These are phyloP conservation scores for Cutaneotrichosporon mucoides DNA, from an alignment of 1,284 basidiomycete genomes.

Conservation along the genomic window DNA sequence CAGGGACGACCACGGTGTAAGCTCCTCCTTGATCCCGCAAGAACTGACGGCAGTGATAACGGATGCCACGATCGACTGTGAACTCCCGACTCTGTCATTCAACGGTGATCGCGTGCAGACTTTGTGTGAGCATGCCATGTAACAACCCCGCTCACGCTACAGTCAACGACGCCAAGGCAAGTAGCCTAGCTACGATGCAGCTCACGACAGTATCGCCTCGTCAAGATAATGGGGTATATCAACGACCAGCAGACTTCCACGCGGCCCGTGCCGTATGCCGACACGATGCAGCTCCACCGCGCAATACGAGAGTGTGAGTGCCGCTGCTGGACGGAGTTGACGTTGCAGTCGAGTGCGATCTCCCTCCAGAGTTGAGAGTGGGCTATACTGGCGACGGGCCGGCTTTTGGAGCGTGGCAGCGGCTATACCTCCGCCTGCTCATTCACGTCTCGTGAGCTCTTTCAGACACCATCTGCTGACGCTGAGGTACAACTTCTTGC, in stretches of 20 bases:
- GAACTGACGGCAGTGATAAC: neutral
- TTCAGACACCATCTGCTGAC: no score
- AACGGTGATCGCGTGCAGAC: neutral
- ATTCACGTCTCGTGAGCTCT: slow-evolving; percentile 1
- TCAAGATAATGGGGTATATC: slow-evolving; percentile 8
- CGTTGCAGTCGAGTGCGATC: neutral
- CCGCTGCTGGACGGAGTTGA: no score
- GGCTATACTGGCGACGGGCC: neutral
- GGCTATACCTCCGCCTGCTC: slow-evolving; percentile 8
- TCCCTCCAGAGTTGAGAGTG: neutral
- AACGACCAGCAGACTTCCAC: slow-evolving; percentile 14
- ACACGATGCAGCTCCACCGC: slow-evolving; percentile 9
- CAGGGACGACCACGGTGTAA: slow-evolving; percentile 16
- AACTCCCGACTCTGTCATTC: neutral
- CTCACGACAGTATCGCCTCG: slow-evolving; percentile 10
- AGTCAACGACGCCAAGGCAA: neutral
- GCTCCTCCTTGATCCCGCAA: no score
- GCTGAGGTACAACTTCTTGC: slow-evolving; percentile 8
- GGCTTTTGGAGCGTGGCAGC: slow-evolving; percentile 4
- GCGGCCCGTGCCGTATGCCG: neutral
- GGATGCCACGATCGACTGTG: slow-evolving; percentile 3
- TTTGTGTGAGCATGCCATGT: neutral
- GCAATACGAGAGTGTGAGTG: neutral
- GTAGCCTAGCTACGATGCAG: no score
- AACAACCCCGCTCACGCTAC: no score